phyloP scores from a whole-genome alignment of 352 stramenopile species.

The Phytophthora ohioensis region DNA sequence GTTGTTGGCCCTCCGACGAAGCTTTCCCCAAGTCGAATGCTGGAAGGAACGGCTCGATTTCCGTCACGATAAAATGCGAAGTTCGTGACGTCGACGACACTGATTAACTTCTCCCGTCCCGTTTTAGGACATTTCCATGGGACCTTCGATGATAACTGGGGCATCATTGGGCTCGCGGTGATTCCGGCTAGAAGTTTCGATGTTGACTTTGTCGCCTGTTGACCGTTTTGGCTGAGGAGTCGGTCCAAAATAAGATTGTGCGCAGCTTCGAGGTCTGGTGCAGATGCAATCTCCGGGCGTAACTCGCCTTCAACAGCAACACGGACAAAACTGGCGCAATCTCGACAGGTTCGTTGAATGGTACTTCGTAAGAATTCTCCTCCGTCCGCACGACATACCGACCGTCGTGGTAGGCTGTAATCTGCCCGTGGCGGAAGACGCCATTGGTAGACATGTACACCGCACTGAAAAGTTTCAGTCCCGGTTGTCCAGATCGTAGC shows the following conservation, averaged over 20 bases:
- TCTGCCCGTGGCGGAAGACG: not conserved
- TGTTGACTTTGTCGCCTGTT: too few relatives aligned
- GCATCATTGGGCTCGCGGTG: not conserved
- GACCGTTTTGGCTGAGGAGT: too few relatives aligned
- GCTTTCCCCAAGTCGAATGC: not conserved
- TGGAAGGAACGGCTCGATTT: not conserved
- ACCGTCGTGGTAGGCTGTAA: not conserved
- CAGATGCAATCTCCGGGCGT: not conserved
- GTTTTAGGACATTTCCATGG: not conserved
- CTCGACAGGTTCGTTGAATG: not conserved
- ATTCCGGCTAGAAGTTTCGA: not conserved
- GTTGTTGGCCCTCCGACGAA: not conserved
- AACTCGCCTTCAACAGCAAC: not conserved
- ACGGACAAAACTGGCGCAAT: not conserved
- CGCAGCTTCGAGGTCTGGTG: not conserved
- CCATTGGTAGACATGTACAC: not conserved
- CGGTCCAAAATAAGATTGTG: too few relatives aligned
- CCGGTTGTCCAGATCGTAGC: not conserved
- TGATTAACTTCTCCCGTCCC: not conserved
- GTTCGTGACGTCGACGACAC: not conserved
- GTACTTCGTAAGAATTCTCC: not conserved
- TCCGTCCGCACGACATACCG: not conserved
- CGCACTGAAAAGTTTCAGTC: not conserved
- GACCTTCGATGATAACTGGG: not conserved
- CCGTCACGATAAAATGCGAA: not conserved